phyloP scores from a whole-genome alignment of 768 basidiomycete genomes.

The Boletus patriciae region DNA sequence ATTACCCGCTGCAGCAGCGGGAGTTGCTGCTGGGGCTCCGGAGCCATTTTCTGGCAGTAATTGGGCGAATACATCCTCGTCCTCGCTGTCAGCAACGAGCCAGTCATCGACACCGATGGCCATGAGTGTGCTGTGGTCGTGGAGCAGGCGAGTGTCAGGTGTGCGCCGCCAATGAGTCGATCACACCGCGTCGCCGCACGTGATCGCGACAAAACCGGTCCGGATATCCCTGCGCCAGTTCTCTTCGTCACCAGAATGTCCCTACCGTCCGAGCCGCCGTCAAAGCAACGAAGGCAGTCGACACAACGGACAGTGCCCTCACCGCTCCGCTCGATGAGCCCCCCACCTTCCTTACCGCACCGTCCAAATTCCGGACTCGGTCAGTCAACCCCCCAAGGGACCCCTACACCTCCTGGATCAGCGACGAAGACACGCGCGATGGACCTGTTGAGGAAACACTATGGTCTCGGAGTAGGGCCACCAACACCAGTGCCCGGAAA shows the following conservation, averaged over 20 bases:
- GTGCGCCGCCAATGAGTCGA: not conserved
- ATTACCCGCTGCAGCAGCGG: not conserved
- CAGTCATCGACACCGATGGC: slow-evolving; percentile 33
- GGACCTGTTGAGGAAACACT: slow-evolving; percentile 81
- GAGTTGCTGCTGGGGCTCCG: not conserved
- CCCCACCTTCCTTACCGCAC: slow-evolving; percentile 24
- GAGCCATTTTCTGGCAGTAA: not conserved
- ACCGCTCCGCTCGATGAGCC: slow-evolving; percentile 45
- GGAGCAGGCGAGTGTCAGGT: not conserved
- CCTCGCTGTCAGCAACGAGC: slow-evolving; percentile 53
- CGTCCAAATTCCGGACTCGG: slow-evolving; percentile 19
- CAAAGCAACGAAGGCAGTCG: slow-evolving; percentile 23
- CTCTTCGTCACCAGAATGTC: slow-evolving; percentile 4
- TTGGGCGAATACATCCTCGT: slow-evolving; percentile 24
- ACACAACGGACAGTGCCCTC: slow-evolving; percentile 42
- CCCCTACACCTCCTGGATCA: slow-evolving; percentile 32
- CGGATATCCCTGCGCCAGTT: not conserved
- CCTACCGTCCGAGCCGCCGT: slow-evolving; percentile 12
- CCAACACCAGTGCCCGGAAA: slow-evolving; percentile 61
- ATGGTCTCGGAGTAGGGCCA: slow-evolving; percentile 76
- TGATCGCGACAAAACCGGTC: slow-evolving; percentile 22
- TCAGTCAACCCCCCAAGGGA: slow-evolving; percentile 24
- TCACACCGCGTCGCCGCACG: slow-evolving; percentile 17
- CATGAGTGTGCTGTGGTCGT: slow-evolving; percentile 11
- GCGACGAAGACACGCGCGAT: slow-evolving; percentile 58